These are phyloP conservation scores for Tricholomella constricta DNA, from an alignment of 768 basidiomycete species.

Conservation along the genomic window DNA sequence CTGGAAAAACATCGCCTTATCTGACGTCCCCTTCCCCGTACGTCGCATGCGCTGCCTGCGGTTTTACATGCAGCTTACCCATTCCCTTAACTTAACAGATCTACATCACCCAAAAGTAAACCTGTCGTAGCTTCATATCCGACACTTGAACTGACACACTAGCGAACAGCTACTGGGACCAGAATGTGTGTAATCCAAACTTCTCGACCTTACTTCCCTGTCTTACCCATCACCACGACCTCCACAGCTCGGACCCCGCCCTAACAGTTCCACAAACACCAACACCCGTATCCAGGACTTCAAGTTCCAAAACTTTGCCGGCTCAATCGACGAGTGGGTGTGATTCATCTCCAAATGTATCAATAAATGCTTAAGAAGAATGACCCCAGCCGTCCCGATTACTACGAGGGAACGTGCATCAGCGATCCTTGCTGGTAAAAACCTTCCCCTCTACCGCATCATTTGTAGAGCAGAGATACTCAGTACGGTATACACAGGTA, in stretches of 20 bases:
- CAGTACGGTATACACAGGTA: slow-evolving; percentile 36
- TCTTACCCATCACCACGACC: not conserved
- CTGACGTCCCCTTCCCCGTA: slow-evolving; percentile 58
- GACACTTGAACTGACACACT: not conserved
- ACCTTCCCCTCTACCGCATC: too few species aligned
- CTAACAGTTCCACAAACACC: slow-evolving; percentile 45
- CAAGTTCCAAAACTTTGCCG: slow-evolving; percentile 54
- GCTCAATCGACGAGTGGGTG: slow-evolving; percentile 50
- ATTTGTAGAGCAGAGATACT: not conserved
- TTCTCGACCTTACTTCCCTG: not conserved
- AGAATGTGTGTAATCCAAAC: slow-evolving; percentile 50
- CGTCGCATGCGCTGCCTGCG: slow-evolving; percentile 12
- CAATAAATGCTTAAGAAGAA: not conserved
- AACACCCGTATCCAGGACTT: slow-evolving; percentile 61
- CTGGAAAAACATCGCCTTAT: slow-evolving; percentile 57
- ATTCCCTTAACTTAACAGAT: slow-evolving; percentile 40
- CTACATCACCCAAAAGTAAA: slow-evolving; percentile 63
- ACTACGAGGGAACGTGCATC: slow-evolving; percentile 60
- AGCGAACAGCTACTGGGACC: slow-evolving; percentile 60
- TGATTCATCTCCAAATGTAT: not conserved
- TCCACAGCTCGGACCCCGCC: slow-evolving; percentile 38
- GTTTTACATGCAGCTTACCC: not conserved
- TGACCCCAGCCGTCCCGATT: slow-evolving; percentile 35
- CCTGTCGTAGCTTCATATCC: not conserved
- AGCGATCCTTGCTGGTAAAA: slow-evolving; percentile 59